Evolutionary conservation across 1,284 basidiomycete species (phyloP), one percentile per base, ranked within the genome.

Genomic region (Apiotrichum sp.): DNA sequence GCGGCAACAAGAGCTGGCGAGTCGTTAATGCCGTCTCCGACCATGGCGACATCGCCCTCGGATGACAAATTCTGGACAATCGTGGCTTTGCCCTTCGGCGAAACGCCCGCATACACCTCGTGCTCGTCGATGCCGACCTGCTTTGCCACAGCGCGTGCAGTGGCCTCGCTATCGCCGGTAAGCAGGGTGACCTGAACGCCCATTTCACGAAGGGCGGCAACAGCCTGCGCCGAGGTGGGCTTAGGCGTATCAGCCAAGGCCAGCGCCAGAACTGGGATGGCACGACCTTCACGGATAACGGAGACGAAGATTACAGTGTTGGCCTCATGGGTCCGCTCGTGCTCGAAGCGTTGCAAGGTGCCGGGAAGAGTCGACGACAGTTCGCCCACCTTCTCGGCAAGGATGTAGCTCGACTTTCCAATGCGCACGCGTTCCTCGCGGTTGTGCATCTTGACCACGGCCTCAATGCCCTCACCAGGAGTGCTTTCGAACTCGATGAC

Each of bases 11-110:
- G 85, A 1, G 95, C 96, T 0, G 93, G 95, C 0, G 93, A 95
- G 73, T 99, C 96, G 74, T 99, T 98, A 78, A 98, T 96, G 16
- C 96, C 96, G 73, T 99, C 96, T 22, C 96, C 96, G 48, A 99
- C 93, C 92, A 96, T 95, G 1, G 90, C 93, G 29, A 95, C 86
- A 38, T 85, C 86, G 35, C 82, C 84, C 2, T 79, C 80, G 47
- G 85, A 77, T 5, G 47, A 45, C 41, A 96, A 75, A 68, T 92
- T 88, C 3, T 83, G 78, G 16, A 97, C 81, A 55, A 89, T 82
- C 16, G 84, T 80, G 0, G 90, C 90, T 73, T 97, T 97, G 45
- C 93, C 93, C 68, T 92, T 88, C 2, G 93, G 93, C 66, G 86
- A 92, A 81, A 97, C 90, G 50, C 84, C 84, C 3, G 91, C 86